Percentiles rank a stretch among this genome's conserved stretches.
Conservation (phyloP, 2,329 filamentous ascomycete species). For the Pleurostoma richardsiae region DNA sequence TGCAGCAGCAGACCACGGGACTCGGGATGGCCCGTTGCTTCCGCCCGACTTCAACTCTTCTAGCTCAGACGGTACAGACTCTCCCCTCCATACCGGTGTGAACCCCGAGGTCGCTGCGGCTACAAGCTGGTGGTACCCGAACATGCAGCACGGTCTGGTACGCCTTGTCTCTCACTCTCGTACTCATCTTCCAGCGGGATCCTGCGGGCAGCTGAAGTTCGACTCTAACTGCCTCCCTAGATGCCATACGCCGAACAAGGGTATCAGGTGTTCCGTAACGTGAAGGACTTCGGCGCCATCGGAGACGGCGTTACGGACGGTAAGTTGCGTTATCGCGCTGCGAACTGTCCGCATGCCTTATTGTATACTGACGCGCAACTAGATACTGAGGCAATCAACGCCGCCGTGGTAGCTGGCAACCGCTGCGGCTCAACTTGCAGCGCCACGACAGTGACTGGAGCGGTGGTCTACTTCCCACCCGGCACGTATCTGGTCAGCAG, state of each 20-base stretch:
- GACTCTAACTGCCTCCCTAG: background rate
- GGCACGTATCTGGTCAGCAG: constrained; percentile 63
- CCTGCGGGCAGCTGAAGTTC: background rate
- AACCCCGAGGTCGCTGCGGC: background rate
- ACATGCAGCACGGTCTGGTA: background rate
- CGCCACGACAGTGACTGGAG: constrained; percentile 58
- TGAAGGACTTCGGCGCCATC: constrained; percentile 32
- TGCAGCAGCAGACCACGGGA: background rate
- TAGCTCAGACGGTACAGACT: too few species aligned
- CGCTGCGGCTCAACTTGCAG: constrained; percentile 64
- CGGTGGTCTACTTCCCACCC: constrained; percentile 65
- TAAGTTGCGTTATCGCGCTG: constrained; percentile 1
- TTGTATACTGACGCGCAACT: background rate
- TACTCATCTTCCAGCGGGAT: background rate
- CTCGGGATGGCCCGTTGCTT: background rate
- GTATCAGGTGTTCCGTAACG: constrained; percentile 29
- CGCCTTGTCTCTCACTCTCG: background rate
- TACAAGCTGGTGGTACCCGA: background rate
- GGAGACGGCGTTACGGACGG: constrained; percentile 24
- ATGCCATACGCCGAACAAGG: background rate
- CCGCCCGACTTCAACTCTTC: too few species aligned
- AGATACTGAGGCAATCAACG: constrained; percentile 18
- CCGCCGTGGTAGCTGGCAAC: constrained; percentile 23
- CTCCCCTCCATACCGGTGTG: too few species aligned
- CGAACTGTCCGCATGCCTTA: background rate